Base-by-base conservation (phyloP, 352 stramenopile genomes). In the Thalassiosira delicatula region DNA sequence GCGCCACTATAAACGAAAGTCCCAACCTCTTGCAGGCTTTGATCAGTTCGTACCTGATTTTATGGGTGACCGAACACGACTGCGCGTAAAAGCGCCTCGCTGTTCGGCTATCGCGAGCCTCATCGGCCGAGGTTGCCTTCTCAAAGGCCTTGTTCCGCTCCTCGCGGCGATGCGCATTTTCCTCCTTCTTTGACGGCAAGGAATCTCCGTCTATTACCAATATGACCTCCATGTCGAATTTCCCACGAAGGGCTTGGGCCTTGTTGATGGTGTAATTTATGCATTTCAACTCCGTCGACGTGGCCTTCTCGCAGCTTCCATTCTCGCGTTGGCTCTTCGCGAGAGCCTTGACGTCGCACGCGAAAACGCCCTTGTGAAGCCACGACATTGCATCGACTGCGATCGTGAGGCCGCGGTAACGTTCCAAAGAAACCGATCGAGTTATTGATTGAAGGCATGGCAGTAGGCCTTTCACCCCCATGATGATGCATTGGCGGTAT, bases 1-100 rank as follows among this genome's bases (percentile, higher is more conserved):
- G 97, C 12, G 97, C 96, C 1, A 99, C 96, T 25, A 98, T 88
- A 84, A 96, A 98, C 2, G 94, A 63, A 30, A 99, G 91, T 25
- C 53, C 54, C 33, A 56, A 49, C 65, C 70, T 33, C 27, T 81
- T 76, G 35, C 76, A 84, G 23, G 65, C 54, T 12, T 81, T 76
- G 37, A 90, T 83, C 69, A 95, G 72, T 30, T 83, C 80, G 35
- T 93, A 81, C 23, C 80, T 89, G n/a, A 89, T 87, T 66, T 85
- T 76, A 49, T 88, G 59, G 3, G 76, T 80, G 54, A 90, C 60
- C 25, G 66, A 82, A 70, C 85, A 85, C 12, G 62, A 76, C 66
- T 84, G 57, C 17, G 86, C 79, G 61, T 82, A 89, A 53, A 76
- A 85, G 40, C 81, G 57, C 40, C 78, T 76, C 69, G 83, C 83